Evolutionary conservation across 2,329 filamentous ascomycete genomes (phyloP).

Genomic region (Xylariaceae sp.): DNA sequence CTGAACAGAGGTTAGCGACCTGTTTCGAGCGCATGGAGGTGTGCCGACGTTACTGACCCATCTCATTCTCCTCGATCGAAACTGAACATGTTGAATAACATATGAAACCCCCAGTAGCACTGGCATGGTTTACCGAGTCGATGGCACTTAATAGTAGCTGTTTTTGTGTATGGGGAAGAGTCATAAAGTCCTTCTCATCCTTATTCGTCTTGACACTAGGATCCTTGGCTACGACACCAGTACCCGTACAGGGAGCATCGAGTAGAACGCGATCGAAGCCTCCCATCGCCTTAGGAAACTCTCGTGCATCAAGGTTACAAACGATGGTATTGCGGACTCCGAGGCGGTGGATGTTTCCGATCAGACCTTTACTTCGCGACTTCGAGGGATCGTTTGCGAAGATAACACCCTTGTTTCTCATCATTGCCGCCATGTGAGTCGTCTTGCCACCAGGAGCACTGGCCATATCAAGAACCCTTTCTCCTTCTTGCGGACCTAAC

Average conservation of each 20-base stretch:
- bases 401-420: constrained; percentile 95
- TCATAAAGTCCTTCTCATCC: constrained; percentile 90
- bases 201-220: constrained; percentile 98
- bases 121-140: constrained; percentile 86
- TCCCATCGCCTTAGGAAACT: constrained; percentile 91
- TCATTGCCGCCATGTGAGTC: constrained; percentile 91
- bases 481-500: constrained; percentile 85
- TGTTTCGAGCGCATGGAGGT: too few species aligned
- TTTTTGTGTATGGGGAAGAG: constrained; percentile 90
- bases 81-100: constrained; percentile 86
- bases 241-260: constrained; percentile 89
- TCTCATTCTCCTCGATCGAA: constrained; percentile 88
- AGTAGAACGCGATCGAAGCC: constrained; percentile 80
- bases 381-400: constrained; percentile 98
- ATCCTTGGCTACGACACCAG: constrained; percentile 96
- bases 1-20: constrained; percentile 29
- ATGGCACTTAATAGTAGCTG: constrained; percentile 90
- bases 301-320: constrained; percentile 89
- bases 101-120: constrained; percentile 89
- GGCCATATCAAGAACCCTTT: constrained; percentile 90
- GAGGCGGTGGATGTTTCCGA: constrained; percentile 94
- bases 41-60: constrained; percentile 8
- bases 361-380: constrained; percentile 88
- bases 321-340: constrained; percentile 93
- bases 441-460: constrained; percentile 95